phyloP scores from a whole-genome alignment of 2,329 filamentous ascomycete species.

The Aspergillus sojae region DNA sequence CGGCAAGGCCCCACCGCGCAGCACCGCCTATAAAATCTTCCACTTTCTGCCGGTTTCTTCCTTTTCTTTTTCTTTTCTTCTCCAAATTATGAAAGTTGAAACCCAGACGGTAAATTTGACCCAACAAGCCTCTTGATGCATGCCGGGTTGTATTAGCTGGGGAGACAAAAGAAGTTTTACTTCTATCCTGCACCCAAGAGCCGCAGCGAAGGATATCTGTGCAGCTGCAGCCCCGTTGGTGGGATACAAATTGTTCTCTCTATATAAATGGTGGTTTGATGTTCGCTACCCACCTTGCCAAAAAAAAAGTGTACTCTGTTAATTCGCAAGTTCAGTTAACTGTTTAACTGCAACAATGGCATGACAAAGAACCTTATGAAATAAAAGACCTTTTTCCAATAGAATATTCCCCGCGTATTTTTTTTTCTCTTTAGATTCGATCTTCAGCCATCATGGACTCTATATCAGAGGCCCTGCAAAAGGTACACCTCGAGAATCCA shows the following conservation, averaged over 20 bases:
- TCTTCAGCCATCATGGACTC: conserved; percentile 19
- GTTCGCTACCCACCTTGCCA: conserved; percentile 8
- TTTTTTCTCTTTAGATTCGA: conserved; percentile 9
- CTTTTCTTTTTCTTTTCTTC: conserved; percentile 39
- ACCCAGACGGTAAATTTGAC: conserved; percentile 62
- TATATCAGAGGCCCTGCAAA: conserved; percentile 27
- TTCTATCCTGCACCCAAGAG: conserved; percentile 53
- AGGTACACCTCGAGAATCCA: conserved; percentile 27
- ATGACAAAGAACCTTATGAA: conserved; percentile 22
- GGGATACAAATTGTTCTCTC: conserved; percentile 42
- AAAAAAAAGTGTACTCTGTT: conserved; percentile 13
- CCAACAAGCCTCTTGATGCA: conserved; percentile 53
- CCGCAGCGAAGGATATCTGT: conserved; percentile 49
- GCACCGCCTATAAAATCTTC: conserved; percentile 21
- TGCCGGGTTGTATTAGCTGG: conserved; percentile 62
- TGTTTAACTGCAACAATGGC: conserved; percentile 24
- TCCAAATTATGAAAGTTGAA: conserved; percentile 58
- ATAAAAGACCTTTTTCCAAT: conserved; percentile 11
- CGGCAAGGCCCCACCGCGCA: conserved; percentile 29
- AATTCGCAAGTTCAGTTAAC: conserved; percentile 19
- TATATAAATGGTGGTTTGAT: conserved; percentile 19
- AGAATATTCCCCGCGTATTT: conserved; percentile 23
- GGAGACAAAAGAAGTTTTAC: conserved; percentile 46
- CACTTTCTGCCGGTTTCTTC: conserved; percentile 22
- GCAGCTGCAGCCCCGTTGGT: conserved; percentile 53